These are phyloP conservation scores for Fusarium cyanostomum DNA, from an alignment of 2,329 filamentous ascomycete genomes.

Conservation along the genomic window DNA sequence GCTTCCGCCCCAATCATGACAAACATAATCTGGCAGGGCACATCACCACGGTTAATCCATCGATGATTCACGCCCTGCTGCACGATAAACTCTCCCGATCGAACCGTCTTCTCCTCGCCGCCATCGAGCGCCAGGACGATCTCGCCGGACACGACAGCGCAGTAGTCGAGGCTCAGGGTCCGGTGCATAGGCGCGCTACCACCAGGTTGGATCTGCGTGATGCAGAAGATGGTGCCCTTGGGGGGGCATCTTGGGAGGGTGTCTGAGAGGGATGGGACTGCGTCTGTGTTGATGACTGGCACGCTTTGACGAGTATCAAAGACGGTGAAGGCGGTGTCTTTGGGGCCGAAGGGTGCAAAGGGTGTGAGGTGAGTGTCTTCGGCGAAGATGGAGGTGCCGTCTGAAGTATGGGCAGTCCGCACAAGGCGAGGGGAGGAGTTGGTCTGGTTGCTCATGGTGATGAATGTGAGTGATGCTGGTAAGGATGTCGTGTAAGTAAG, in stretches of 20 bases:
- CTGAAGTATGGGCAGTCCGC: slow-evolving; percentile 4
- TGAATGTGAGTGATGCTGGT: background rate
- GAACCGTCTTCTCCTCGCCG: slow-evolving; percentile 52
- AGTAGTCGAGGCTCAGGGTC: slow-evolving; percentile 54
- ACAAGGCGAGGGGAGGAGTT: slow-evolving; percentile 8
- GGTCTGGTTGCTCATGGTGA: slow-evolving; percentile 7
- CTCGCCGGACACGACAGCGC: slow-evolving; percentile 51
- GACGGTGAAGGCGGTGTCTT: slow-evolving; percentile 13
- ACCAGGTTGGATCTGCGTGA: slow-evolving; percentile 46
- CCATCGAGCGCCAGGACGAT: slow-evolving; percentile 53
- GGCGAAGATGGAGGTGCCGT: slow-evolving; percentile 15
- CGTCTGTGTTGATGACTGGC: slow-evolving; percentile 30
- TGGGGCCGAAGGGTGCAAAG: slow-evolving; percentile 19
- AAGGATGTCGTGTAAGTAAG: background rate
- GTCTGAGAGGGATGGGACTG: slow-evolving; percentile 21
- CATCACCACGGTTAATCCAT: slow-evolving; percentile 53
- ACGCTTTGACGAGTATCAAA: slow-evolving; percentile 26
- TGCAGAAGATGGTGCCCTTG: slow-evolving; percentile 48
- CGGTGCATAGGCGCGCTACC: slow-evolving; percentile 52
- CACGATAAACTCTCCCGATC: slow-evolving; percentile 52
- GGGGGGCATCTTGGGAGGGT: slow-evolving; percentile 49
- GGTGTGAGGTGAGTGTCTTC: slow-evolving; percentile 9
- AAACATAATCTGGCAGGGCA: slow-evolving; percentile 51
- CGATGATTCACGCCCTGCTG: slow-evolving; percentile 56
- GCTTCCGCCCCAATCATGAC: slow-evolving; percentile 54